Percentiles rank a stretch among this genome's conserved stretches.
Conservation (phyloP, 768 basidiomycete species). For the Pleurotus djamor region DNA sequence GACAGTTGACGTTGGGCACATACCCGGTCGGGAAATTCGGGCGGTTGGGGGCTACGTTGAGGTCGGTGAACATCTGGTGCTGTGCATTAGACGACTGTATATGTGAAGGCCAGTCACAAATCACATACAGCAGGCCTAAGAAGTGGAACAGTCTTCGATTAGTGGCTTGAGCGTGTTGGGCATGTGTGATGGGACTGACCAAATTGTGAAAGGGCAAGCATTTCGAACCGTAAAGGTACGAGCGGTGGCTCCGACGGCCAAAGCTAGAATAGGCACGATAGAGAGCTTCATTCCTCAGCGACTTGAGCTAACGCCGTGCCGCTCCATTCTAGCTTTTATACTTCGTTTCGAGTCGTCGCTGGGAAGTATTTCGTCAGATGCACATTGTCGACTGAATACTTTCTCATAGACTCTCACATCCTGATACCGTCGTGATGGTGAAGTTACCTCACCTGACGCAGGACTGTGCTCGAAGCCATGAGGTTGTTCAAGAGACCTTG, state of each 20-base stretch:
- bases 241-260: constrained; percentile 23
- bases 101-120: neutral
- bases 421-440: neutral
- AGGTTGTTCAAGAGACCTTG: neutral
- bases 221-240: constrained; percentile 43
- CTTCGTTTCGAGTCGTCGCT: neutral
- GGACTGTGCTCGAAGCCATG: neutral
- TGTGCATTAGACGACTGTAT: constrained; percentile 10
- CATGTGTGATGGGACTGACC: constrained; percentile 31
- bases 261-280: constrained; percentile 14
- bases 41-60: constrained; percentile 30
- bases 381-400: neutral
- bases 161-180: neutral
- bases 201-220: constrained; percentile 64
- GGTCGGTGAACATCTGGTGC: constrained; percentile 39
- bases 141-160: neutral
- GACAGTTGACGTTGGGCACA: neutral
- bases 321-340: neutral
- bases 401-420: neutral
- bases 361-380: neutral
- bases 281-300: constrained; percentile 1
- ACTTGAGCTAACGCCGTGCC: neutral
- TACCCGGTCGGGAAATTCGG: constrained; percentile 35
- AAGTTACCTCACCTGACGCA: neutral
- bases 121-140: constrained; percentile 43